Conservation (phyloP, 2,329 filamentous ascomycete species). For the Neofusicoccum sp. region DNA sequence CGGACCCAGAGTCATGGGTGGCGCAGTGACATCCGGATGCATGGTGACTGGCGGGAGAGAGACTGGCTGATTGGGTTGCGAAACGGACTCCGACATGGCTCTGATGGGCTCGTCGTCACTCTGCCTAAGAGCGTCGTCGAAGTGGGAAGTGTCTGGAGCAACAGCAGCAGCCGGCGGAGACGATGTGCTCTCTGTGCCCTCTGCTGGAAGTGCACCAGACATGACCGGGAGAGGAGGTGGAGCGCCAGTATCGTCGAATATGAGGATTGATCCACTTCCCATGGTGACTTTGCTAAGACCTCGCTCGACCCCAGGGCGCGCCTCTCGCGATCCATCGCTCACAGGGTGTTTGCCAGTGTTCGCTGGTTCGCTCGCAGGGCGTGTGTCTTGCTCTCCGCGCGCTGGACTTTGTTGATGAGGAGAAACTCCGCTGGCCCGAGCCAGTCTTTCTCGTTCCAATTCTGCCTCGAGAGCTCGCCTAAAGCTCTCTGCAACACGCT, state of each 20-base stretch:
- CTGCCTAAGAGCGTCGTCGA: constrained; percentile 9
- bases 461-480: constrained; percentile 71
- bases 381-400: not conserved
- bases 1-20: not conserved
- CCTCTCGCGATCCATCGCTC: constrained; percentile 1
- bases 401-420: not conserved
- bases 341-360: not conserved
- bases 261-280: constrained; percentile 88
- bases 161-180: not conserved
- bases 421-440: not conserved
- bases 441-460: constrained; percentile 30
- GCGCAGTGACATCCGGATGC: constrained; percentile 1
- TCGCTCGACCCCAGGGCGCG: constrained; percentile 5
- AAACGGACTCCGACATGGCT: not conserved
- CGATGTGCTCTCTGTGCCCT: not conserved
- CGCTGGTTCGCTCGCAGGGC: not conserved
- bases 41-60: constrained; percentile 17
- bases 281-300: constrained; percentile 61
- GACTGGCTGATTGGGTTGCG: not conserved
- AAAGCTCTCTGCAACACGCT: constrained; percentile 74
- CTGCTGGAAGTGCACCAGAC: constrained; percentile 46
- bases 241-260: constrained; percentile 67
- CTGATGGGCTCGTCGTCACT: not conserved
- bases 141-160: constrained; percentile 4
- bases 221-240: constrained; percentile 56